These are phyloP conservation scores for Discostella pseudostelligera DNA, from an alignment of 108 stramenopile species.

Conservation along the genomic window DNA sequence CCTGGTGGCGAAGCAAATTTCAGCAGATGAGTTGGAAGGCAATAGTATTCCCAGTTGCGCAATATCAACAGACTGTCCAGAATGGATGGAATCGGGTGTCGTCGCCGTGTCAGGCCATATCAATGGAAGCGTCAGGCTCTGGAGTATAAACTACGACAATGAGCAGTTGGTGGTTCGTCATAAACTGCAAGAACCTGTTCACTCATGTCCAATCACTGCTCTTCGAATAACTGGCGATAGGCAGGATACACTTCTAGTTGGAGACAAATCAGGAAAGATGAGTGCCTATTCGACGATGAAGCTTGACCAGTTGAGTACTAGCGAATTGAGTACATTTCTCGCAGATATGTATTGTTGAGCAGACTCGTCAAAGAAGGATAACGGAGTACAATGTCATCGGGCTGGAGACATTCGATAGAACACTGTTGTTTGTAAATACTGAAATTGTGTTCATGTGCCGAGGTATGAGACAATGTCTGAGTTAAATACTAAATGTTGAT, in stretches of 20 bases:
- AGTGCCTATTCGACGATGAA: slow-evolving; percentile 71
- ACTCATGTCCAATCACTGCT: slow-evolving; percentile 77
- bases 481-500: too few relatives aligned
- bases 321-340: slow-evolving; percentile 45
- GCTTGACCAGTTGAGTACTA: slow-evolving; percentile 65
- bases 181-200: slow-evolving; percentile 65
- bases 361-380: not conserved
- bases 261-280: slow-evolving; percentile 86
- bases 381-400: too few relatives aligned
- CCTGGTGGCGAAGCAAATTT: slow-evolving; percentile 70
- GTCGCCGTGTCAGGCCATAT: slow-evolving; percentile 92
- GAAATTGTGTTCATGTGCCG: too few relatives aligned
- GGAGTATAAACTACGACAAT: slow-evolving; percentile 75
- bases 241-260: slow-evolving; percentile 85
- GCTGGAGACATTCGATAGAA: too few relatives aligned
- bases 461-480: too few relatives aligned
- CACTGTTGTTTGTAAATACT: too few relatives aligned
- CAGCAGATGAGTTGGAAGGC: slow-evolving; percentile 49
- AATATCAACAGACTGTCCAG: slow-evolving; percentile 86
- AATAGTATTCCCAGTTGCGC: slow-evolving; percentile 70
- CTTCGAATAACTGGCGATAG: slow-evolving; percentile 62
- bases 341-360: not conserved
- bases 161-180: slow-evolving; percentile 55
- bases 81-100: slow-evolving; percentile 93
- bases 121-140: slow-evolving; percentile 91